Conservation (phyloP, 169 alveolate genomes). For the Plasmodium vivax region DNA sequence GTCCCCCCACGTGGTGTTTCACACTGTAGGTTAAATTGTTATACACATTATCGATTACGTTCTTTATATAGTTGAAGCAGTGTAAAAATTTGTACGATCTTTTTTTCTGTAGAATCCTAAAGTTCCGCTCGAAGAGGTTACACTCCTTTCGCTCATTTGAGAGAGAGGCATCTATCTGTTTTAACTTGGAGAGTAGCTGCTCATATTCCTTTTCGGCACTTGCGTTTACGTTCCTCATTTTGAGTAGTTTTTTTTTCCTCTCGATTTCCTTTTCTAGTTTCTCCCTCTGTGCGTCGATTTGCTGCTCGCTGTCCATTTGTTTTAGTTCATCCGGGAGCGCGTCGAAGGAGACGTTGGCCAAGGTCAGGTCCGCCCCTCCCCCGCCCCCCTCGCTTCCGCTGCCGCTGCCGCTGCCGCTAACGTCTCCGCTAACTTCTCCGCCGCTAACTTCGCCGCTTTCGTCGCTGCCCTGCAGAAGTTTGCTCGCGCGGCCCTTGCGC, state of each 20-base stretch:
- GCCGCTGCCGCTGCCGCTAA: neutral
- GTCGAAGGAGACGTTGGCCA: slow-evolving; percentile 67
- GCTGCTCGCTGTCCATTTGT: slow-evolving; percentile 68
- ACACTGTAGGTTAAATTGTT: slow-evolving; percentile 78
- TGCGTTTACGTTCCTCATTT: slow-evolving; percentile 42
- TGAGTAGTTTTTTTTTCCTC: slow-evolving; percentile 32
- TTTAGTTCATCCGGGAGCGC: slow-evolving; percentile 73
- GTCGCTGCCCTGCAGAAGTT: neutral
- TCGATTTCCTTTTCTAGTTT: slow-evolving; percentile 77
- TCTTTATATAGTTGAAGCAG: slow-evolving; percentile 81
- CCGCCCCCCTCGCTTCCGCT: neutral
- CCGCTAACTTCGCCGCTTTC: neutral
- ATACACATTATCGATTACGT: slow-evolving; percentile 80
- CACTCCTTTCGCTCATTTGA: slow-evolving; percentile 72
- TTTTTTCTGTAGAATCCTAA: slow-evolving; percentile 78
- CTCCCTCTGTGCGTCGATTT: slow-evolving; percentile 73
- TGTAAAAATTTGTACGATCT: slow-evolving; percentile 79
- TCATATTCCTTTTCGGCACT: slow-evolving; percentile 66
- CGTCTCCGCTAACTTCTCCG: neutral
- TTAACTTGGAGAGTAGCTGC: slow-evolving; percentile 19
- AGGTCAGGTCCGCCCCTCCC: neutral
- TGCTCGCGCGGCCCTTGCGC: neutral
- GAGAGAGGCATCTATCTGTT: slow-evolving; percentile 16
- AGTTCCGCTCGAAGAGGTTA: slow-evolving; percentile 78
- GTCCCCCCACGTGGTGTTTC: slow-evolving; percentile 78